Evolutionary conservation across 2,329 filamentous ascomycete genomes (phyloP), one percentile per base, ranked within the genome.

Genomic region (Phaeosphaeriaceae sp.): DNA sequence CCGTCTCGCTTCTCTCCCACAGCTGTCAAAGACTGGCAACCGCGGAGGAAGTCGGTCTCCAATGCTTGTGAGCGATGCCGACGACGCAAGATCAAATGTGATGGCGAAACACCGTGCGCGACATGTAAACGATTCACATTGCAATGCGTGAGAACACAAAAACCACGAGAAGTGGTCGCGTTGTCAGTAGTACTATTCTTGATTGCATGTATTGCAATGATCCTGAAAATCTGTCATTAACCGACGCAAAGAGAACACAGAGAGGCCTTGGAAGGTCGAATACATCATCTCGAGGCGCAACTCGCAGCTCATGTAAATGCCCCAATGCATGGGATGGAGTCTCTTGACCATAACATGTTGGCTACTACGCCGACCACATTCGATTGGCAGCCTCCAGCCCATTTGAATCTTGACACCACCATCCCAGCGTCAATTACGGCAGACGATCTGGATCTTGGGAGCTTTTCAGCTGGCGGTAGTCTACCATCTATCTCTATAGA

Each of bases 41-140:
- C 70, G 2, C 48, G 70, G 20, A 50, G 67, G 28, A 73, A 73
- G 57, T 71, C 69, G 6, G 70, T 73, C 8, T 70, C 69, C 34
- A 73, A 73, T 47, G 70, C 70, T 13, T 73, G 70, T 49, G 70
- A 73, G 51, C 54, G 70, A 16, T 73, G 70, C 50, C 58, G 70
- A 21, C 56, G 70, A 23, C 54, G 70, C 44, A 73, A 73, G 54
- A 73, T 73, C 17, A 60, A 66, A 28, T 73, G 70, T 43, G 70
- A 73, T 41, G 70, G 70, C 38, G 64, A 71, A 38, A 70, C 66
- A 17, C 70, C 70, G 2, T 73, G 70, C 42, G 59, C 66, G 26
- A 73, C 70, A 23, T 73, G 70, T 50, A 71, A 67, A 48, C 60
- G 70, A n/a, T 73, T 73, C 54, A 67, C 66, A 42, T 59, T 73